These are phyloP conservation scores for Microbotryum intermedium DNA, from an alignment of 1,284 basidiomycete genomes.

Conservation along the genomic window DNA sequence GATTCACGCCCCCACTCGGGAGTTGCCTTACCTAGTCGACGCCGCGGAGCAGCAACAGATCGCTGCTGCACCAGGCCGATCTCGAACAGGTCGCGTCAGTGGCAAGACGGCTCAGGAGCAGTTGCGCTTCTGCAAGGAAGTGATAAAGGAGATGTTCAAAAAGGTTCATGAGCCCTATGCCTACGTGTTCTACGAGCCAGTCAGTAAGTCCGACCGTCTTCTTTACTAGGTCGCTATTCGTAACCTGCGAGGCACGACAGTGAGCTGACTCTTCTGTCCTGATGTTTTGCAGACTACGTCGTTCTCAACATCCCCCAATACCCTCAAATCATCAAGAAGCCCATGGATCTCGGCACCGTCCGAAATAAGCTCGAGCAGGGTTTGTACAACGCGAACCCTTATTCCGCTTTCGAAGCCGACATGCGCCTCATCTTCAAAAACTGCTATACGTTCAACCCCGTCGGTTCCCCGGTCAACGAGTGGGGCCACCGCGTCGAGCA, in stretches of 20 bases:
- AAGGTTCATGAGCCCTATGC: constrained; percentile 68
- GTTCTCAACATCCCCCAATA: constrained; percentile 78
- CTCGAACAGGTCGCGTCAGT: constrained; percentile 3
- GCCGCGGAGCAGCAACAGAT: constrained; percentile 32
- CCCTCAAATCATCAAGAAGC: constrained; percentile 78
- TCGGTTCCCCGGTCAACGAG: constrained; percentile 73
- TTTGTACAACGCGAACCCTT: constrained; percentile 65
- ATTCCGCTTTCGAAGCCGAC: constrained; percentile 79
- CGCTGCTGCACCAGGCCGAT: too few species aligned
- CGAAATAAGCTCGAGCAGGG: constrained; percentile 66
- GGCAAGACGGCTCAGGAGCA: constrained; percentile 66
- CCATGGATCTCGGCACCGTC: constrained; percentile 90
- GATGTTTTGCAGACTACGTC: constrained; percentile 53
- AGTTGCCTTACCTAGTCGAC: constrained; percentile 70
- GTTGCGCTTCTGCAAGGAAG: constrained; percentile 68
- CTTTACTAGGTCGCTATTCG: background rate
- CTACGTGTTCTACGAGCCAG: constrained; percentile 84
- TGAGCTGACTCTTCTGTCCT: background rate
- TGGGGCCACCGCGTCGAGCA: constrained; percentile 71
- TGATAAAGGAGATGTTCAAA: constrained; percentile 67
- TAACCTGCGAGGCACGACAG: background rate
- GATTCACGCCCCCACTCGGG: constrained; percentile 88
- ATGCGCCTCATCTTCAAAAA: constrained; percentile 91
- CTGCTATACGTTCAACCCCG: constrained; percentile 85
- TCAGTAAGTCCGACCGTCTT: constrained; percentile 53